phyloP scores from a whole-genome alignment of 352 stramenopile genomes.

The Globisporangium paroecandrum region DNA sequence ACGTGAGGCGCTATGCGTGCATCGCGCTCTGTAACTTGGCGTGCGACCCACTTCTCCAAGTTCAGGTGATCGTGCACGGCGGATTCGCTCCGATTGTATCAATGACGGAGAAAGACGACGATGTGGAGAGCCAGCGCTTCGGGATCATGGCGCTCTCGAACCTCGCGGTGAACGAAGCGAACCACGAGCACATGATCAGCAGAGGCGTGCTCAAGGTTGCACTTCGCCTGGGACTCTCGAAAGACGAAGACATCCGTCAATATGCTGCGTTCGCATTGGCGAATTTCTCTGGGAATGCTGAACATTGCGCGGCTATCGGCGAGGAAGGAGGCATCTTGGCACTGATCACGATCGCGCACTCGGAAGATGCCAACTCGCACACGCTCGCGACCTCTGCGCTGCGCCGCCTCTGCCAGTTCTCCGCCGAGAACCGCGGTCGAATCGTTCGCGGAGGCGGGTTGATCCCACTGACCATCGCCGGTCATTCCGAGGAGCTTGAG shows the following conservation, averaged over 20 bases:
- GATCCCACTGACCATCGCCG: conserved; percentile 78
- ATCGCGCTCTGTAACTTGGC: conserved; percentile 95
- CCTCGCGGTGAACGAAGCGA: conserved; percentile 92
- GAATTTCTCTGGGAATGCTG: conserved; percentile 90
- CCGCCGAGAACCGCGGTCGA: conserved; percentile 79
- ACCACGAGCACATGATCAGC: conserved; percentile 89
- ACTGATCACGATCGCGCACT: conserved; percentile 89
- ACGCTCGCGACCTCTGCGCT: conserved; percentile 92
- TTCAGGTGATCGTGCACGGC: conserved; percentile 92
- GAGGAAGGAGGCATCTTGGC: conserved; percentile 86
- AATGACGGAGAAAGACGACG: conserved; percentile 55
- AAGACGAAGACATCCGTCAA: conserved; percentile 82
- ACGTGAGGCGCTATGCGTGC: conserved; percentile 88
- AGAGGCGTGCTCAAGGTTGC: conserved; percentile 85
- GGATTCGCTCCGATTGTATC: conserved; percentile 85
- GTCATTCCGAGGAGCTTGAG: conserved; percentile 89
- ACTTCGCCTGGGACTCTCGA: conserved; percentile 63
- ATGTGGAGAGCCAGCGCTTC: conserved; percentile 88
- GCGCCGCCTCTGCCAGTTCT: conserved; percentile 89
- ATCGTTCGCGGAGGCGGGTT: conserved; percentile 88
- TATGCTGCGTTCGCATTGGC: conserved; percentile 91
- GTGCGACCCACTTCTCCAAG: conserved; percentile 87
- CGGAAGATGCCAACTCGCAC: conserved; percentile 85
- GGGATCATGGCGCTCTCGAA: conserved; percentile 95
- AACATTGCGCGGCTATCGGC: conserved; percentile 87